phyloP scores from a whole-genome alignment of 495 filamentous ascomycete species.

The Tetracladium setigerum region DNA sequence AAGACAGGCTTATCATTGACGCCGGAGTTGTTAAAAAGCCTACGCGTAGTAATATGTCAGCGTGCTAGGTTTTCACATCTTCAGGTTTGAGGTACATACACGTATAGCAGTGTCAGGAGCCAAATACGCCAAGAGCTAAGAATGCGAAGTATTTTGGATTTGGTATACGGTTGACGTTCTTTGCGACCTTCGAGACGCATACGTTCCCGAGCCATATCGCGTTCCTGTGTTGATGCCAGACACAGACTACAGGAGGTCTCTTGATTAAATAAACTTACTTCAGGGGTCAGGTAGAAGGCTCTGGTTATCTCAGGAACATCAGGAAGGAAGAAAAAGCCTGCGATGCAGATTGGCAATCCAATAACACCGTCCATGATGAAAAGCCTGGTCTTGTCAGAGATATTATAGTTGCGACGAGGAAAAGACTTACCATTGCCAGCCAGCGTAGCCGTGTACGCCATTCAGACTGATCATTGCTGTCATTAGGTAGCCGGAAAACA shows the following conservation, averaged over 20 bases:
- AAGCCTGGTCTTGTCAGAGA: constrained; percentile 5
- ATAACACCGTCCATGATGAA: constrained; percentile 36
- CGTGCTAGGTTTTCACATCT: neutral
- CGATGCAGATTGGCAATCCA: constrained; percentile 37
- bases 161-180: constrained; percentile 4
- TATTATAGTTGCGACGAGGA: constrained; percentile 21
- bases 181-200: constrained; percentile 5
- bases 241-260: constrained; percentile 24
- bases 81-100: neutral
- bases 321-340: constrained; percentile 37
- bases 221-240: neutral
- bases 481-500: constrained; percentile 48
- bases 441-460: constrained; percentile 38
- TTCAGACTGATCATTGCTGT: constrained; percentile 40
- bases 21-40: constrained; percentile 30
- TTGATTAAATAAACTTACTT: too few relatives aligned
- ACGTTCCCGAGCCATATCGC: neutral
- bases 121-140: constrained; percentile 12
- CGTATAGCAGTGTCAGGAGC: constrained; percentile 5
- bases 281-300: constrained; percentile 33
- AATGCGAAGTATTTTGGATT: constrained; percentile 10
- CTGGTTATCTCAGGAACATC: constrained; percentile 38
- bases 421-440: constrained; percentile 36
- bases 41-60: neutral
- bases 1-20: constrained; percentile 25